Evolutionary conservation across 2,329 filamentous ascomycete genomes (phyloP), one percentile per base, ranked within the genome.

Genomic region (Geosmithia flava): DNA sequence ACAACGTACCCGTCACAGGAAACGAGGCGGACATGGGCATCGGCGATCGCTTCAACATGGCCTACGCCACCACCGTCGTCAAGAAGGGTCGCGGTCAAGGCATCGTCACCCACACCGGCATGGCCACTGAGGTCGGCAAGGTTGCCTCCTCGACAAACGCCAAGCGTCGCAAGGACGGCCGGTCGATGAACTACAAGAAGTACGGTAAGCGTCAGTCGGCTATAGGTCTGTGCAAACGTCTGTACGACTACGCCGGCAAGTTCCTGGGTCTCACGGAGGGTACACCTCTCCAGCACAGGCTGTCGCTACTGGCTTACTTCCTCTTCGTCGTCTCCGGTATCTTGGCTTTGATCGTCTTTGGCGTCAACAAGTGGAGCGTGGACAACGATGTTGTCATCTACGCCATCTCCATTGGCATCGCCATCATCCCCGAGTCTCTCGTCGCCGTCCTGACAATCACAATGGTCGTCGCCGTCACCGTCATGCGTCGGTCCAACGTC

Each of bases 221-320:
- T 10, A 65, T 75, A 16, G 72, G 72, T 15, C 58, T 71, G 27
- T 52, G 62, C 3, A 72, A 68, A 58, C 72, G 73, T 46, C 63
- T 64, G 29, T 74, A 70, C 49, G 69, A 74, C 54, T 63, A 69
- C 17, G 53, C 74, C 43, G 74, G 75, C 53, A 76, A 78, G 61
- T 80, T 82, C 55, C 70, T 83, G 47, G 80, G 75, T 45, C 59
- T 79, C 23, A 75, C 72, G 3, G 72, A 81, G 51, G 87, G 87
- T 29, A 93, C 87, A 2, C 87, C 87, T 3, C 69, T 93, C 45
- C 85, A 90, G 64, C 78, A 82, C 53, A 89, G 87, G 64, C 70
- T 93, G 46, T 84, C 83, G 51, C 85, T 85, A 55, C 73, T 93
- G 51, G 87, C 87, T 11, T 83, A 89, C 49, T 68, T 85, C 7